These are phyloP conservation scores for Coleophoma eucalyptorum DNA, from an alignment of 2,329 filamentous ascomycete genomes.

Conservation along the genomic window DNA sequence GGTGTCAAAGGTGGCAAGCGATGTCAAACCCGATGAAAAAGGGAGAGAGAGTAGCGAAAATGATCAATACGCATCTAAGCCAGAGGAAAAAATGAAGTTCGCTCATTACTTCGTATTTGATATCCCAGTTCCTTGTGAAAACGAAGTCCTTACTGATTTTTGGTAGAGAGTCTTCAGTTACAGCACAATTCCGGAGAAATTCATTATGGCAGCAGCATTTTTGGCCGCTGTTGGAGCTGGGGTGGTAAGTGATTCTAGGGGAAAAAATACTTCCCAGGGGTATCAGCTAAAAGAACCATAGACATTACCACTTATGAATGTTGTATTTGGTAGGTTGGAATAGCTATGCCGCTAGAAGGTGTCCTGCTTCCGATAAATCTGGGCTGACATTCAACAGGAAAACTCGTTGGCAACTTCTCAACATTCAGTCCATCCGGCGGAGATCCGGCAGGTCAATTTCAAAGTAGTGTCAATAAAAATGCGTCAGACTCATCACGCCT, in stretches of 20 bases:
- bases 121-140: not conserved
- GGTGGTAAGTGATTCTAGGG: constrained; percentile 13
- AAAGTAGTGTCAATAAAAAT: not conserved
- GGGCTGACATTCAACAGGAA: constrained; percentile 23
- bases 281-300: constrained; percentile 10
- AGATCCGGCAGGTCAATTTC: not conserved
- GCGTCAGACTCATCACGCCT: constrained; percentile 28
- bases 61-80: constrained; percentile 21
- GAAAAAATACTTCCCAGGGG: not conserved
- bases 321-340: constrained; percentile 46
- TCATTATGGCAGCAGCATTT: constrained; percentile 14
- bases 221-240: constrained; percentile 20
- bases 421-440: not conserved
- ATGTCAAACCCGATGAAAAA: not conserved
- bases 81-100: constrained; percentile 16
- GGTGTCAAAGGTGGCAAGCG: too few species aligned
- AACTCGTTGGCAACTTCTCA: constrained; percentile 45
- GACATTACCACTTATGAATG: constrained; percentile 57
- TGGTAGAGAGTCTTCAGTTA: constrained; percentile 23
- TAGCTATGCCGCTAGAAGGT: constrained; percentile 5
- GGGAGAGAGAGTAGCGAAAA: not conserved
- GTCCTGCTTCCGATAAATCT: not conserved
- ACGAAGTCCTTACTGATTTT: not conserved
- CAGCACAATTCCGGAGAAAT: constrained; percentile 16
- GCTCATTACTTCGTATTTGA: constrained; percentile 16